Base-by-base conservation (phyloP, 2,329 filamentous ascomycete genomes). In the Lizonia empirigonia region DNA sequence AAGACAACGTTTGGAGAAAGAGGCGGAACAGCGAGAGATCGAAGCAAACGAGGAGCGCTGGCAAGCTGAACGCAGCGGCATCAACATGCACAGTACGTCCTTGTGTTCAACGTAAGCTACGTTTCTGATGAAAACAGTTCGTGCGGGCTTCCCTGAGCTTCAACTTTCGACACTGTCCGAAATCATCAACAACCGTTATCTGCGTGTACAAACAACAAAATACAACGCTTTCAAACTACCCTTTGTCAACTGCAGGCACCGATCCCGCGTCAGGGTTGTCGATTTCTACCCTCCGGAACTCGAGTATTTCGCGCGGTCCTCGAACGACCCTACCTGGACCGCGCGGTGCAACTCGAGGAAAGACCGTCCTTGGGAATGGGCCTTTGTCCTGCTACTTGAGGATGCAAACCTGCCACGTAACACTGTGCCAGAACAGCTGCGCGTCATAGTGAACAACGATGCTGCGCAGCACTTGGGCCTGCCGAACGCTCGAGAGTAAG, bases 331-430 rank as follows among this genome's bases (percentile, higher is more conserved):
- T 4, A 62, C 55, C 16, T 74, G 71, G 59, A 65, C 65, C 40
- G 39, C 53, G 23, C 48, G 51, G n/a, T n/a, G n/a, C n/a, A n/a
- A n/a, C 44, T 40, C 70, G 7, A 55, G 59, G 16, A 80, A 85
- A 22, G 26, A 75, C 40, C 80, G 82, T 27, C 46, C 70, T 7
- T 96, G 90, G 89, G 85, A 94, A 70, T 97, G 92, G 92, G 82
- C 83, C 12, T 97, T 97, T 72, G 84, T 83, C 18, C 79, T 97
- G 19, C 79, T 88, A 10, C 82, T 97, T 1, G 89, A 96, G 71
- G 89, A 92, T 58, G 85, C 82, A 0, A 70, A 75, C 19, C 30
- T 63, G 8, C 53, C 64, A 7, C 53, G 59, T 4, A 60, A 24
- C 67, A 75, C 35, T 26, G 50, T 53, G 2, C 58, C 64, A 2